phyloP scores from a whole-genome alignment of 169 alveolate species.

The Ichthyophthirius multifiliis region DNA sequence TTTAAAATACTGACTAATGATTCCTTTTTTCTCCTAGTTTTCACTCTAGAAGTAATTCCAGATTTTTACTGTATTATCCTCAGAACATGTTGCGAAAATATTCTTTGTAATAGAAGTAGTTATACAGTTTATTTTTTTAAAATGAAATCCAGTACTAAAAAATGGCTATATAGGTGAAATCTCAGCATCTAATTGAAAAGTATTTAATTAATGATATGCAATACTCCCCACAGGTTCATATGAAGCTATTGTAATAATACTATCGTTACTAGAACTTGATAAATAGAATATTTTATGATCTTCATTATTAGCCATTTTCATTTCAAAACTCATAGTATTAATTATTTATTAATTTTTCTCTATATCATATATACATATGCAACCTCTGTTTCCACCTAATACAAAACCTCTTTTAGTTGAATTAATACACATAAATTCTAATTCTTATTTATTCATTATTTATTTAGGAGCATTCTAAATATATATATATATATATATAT shows the following conservation, averaged over 20 bases:
- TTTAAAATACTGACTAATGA: slow-evolving; percentile 30
- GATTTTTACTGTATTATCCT: slow-evolving; percentile 42
- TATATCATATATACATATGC: slow-evolving; percentile 23
- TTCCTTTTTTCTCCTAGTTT: slow-evolving; percentile 33
- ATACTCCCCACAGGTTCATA: neutral
- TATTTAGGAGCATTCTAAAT: neutral
- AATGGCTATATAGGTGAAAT: slow-evolving; percentile 31
- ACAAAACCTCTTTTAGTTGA: slow-evolving; percentile 37
- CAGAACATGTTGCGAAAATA: slow-evolving; percentile 43
- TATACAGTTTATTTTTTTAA: slow-evolving; percentile 31
- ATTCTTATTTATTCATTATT: neutral
- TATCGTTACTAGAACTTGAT: slow-evolving; percentile 28
- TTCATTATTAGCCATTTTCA: slow-evolving; percentile 18
- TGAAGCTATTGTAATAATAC: slow-evolving; percentile 22
- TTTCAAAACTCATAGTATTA: slow-evolving; percentile 28
- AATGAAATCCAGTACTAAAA: slow-evolving; percentile 40
- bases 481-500: neutral
- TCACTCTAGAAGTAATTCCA: slow-evolving; percentile 41
- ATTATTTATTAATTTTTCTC: slow-evolving; percentile 29
- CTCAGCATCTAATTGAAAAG: slow-evolving; percentile 28
- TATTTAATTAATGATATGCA: slow-evolving; percentile 5
- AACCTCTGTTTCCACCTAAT: slow-evolving; percentile 37
- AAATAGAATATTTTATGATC: slow-evolving; percentile 30
- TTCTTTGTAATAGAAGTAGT: slow-evolving; percentile 27
- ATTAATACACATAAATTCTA: slow-evolving; percentile 26